Evolutionary conservation across 2,329 filamentous ascomycete species (phyloP).

Genomic region (Colletotrichum caudatum): DNA sequence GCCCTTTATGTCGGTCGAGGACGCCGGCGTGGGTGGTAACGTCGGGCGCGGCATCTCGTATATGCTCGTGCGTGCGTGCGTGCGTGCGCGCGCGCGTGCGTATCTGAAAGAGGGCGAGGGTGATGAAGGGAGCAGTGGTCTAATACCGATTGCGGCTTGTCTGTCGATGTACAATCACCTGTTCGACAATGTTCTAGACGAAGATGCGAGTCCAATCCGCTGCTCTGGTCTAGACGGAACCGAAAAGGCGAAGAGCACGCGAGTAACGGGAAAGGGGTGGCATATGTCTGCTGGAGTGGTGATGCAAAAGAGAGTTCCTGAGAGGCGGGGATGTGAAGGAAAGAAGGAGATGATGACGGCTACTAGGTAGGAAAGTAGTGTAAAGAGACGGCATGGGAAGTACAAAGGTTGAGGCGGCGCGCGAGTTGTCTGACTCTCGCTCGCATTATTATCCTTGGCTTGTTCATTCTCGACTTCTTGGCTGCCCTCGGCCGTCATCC

Average conservation of each 20-base stretch:
- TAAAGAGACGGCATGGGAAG: constrained; percentile 25
- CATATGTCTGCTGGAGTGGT: not conserved
- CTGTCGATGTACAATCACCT: constrained; percentile 10
- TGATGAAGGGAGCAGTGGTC: not conserved
- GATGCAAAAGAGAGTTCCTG: not conserved
- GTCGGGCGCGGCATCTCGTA: constrained; percentile 75
- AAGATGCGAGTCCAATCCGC: constrained; percentile 8
- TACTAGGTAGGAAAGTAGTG: not conserved
- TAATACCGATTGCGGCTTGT: constrained; percentile 25
- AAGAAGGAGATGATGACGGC: constrained; percentile 2
- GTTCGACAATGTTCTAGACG: not conserved
- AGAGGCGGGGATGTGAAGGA: not conserved
- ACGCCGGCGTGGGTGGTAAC: constrained; percentile 81
- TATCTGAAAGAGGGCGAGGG: not conserved
- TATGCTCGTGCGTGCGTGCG: constrained; percentile 27
- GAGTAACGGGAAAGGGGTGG: not conserved
- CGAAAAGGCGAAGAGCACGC: constrained; percentile 20
- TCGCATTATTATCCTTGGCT: constrained; percentile 30
- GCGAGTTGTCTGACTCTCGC: constrained; percentile 32
- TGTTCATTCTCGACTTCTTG: constrained; percentile 10
- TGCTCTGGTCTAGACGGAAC: not conserved
- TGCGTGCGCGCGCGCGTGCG: not conserved
- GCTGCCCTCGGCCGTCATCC: not conserved
- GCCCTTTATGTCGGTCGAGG: constrained; percentile 82
- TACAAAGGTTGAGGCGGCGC: constrained; percentile 29